phyloP scores from a whole-genome alignment of 1,139 yeast species.

The Yamadazyma aaseri region DNA sequence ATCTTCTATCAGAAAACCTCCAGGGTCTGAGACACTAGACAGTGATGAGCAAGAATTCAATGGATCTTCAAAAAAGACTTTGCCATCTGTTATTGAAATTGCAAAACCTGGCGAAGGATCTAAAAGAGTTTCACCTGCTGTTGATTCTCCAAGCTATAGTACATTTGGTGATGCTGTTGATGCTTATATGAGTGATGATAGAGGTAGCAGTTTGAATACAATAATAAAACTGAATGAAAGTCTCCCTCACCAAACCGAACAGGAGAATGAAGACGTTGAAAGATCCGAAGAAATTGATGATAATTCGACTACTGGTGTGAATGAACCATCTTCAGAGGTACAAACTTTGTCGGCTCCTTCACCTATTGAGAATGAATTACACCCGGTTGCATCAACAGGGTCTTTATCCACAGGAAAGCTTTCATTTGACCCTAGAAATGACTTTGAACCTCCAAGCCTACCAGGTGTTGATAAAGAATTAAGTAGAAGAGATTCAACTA shows the following conservation, averaged over 20 bases:
- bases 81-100: constrained; percentile 17
- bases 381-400: constrained; percentile 33
- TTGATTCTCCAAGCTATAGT: constrained; percentile 15
- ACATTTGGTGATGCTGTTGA: constrained; percentile 18
- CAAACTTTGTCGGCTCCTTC: constrained; percentile 1
- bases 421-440: constrained; percentile 22
- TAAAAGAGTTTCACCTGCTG: constrained; percentile 1
- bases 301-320: not conserved
- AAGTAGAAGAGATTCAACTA: constrained; percentile 34
- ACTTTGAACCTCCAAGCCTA: constrained; percentile 11
- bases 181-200: constrained; percentile 21
- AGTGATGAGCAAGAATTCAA: not conserved
- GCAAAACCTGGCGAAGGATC: not conserved
- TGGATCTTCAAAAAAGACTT: not conserved
- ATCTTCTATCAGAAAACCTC: not conserved
- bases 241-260: constrained; percentile 2
- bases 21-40: too few species aligned
- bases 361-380: constrained; percentile 16
- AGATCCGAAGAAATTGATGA: not conserved
- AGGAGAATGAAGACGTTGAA: constrained; percentile 3
- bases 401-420: constrained; percentile 40
- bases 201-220: constrained; percentile 2
- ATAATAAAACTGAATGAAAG: constrained; percentile 2
- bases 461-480: constrained; percentile 11
- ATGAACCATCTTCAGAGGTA: not conserved